Conservation (phyloP, 768 basidiomycete genomes). For the Candolleomyces aberdarensis region DNA sequence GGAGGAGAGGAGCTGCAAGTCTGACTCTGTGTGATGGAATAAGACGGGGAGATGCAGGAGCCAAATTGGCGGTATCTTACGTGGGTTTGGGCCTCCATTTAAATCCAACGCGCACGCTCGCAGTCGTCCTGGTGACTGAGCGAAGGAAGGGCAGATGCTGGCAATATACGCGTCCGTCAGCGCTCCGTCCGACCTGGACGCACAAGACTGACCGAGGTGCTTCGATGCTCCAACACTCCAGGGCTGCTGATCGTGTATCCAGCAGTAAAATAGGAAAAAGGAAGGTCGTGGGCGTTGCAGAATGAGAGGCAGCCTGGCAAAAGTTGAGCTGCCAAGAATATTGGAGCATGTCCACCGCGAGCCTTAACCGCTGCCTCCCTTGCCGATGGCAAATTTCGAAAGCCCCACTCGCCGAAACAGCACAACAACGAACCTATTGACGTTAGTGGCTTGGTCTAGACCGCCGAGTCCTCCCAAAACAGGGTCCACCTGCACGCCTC, state of each 20-base stretch:
- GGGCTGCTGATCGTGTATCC: conserved; percentile 1
- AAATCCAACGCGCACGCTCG: background rate
- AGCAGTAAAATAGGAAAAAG: background rate
- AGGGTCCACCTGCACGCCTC: background rate
- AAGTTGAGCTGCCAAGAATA: background rate
- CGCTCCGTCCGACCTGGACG: too few relatives aligned
- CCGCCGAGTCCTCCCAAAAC: background rate
- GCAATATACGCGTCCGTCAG: background rate
- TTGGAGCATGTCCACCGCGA: background rate
- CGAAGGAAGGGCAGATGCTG: too few relatives aligned
- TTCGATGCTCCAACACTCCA: background rate
- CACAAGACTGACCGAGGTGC: background rate
- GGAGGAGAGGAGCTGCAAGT: background rate
- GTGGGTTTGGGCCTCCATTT: background rate
- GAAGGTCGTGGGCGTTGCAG: background rate
- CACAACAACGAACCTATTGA: background rate
- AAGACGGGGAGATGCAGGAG: background rate
- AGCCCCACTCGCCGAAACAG: background rate
- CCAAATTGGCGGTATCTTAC: background rate
- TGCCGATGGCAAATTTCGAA: background rate
- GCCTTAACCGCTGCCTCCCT: background rate
- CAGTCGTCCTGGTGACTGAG: too few relatives aligned
- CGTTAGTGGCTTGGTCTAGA: background rate
- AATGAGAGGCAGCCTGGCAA: background rate
- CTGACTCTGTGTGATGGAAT: background rate